phyloP scores from a whole-genome alignment of 164 flowering plant genomes.

The Aristolochia contorta region DNA sequence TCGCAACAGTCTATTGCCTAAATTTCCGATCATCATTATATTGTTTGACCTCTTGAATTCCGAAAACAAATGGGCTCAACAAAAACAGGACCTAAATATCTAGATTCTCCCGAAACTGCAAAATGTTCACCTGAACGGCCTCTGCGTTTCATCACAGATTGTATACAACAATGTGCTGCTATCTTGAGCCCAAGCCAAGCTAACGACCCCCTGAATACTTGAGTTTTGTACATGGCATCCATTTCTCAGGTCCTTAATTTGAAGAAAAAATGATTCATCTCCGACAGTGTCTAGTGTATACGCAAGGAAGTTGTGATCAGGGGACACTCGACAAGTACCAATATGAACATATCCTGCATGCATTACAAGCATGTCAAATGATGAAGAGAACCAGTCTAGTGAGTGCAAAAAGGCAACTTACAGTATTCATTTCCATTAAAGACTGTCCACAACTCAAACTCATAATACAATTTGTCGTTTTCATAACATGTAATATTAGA shows the following conservation, averaged over 20 bases:
- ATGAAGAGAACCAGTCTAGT: background rate
- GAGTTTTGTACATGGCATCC: constrained; percentile 30
- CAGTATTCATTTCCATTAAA: background rate
- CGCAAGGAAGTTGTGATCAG: constrained; percentile 84
- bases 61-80: too few relatives aligned
- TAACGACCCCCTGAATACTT: constrained; percentile 59
- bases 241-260: constrained; percentile 57
- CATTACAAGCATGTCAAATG: background rate
- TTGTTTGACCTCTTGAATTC: too few relatives aligned
- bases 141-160: constrained; percentile 53
- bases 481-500: too few relatives aligned
- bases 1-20: too few relatives aligned
- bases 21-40: too few relatives aligned
- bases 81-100: too few relatives aligned
- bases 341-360: constrained; percentile 81
- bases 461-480: background rate
- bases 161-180: constrained; percentile 60
- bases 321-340: constrained; percentile 83
- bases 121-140: constrained; percentile 55
- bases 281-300: constrained; percentile 77
- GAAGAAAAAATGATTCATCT: constrained; percentile 55
- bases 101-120: too few relatives aligned
- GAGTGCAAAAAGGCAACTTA: background rate
- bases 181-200: constrained; percentile 89
- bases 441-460: background rate